These are phyloP conservation scores for Aspergillus taichungensis DNA, from an alignment of 495 filamentous ascomycete species.

Conservation along the genomic window DNA sequence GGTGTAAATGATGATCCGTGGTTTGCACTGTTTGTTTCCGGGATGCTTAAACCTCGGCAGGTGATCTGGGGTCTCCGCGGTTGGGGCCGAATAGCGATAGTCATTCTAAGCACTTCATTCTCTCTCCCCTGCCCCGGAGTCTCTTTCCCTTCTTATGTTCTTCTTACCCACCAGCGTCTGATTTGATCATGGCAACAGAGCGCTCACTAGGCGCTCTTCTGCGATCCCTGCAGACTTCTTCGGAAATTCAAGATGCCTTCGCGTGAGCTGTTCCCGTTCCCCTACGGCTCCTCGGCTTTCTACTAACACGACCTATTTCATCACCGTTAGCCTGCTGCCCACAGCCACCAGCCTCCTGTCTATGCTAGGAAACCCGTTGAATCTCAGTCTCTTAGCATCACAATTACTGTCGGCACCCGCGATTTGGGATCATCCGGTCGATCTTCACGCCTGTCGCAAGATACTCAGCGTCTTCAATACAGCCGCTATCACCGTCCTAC, in stretches of 20 bases:
- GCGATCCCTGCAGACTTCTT: constrained; percentile 42
- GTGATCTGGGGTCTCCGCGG: constrained; percentile 29
- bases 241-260: constrained; percentile 43
- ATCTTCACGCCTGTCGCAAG: constrained; percentile 61
- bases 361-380: constrained; percentile 79
- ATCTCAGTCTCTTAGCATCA: constrained; percentile 81
- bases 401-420: constrained; percentile 79
- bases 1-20: background rate
- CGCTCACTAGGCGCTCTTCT: constrained; percentile 43
- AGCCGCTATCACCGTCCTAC: constrained; percentile 58
- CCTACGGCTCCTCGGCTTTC: constrained; percentile 2
- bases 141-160: constrained; percentile 2
- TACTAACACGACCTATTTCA: constrained; percentile 8
- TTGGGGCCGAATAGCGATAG: background rate
- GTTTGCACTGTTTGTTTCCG: constrained; percentile 36
- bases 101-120: background rate
- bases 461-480: constrained; percentile 84
- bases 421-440: constrained; percentile 71
- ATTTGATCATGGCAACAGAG: constrained; percentile 38
- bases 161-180: background rate
- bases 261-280: constrained; percentile 34
- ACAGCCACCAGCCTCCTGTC: constrained; percentile 77
- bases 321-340: constrained; percentile 53
- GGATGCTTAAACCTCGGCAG: constrained; percentile 27
- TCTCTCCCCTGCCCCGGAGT: background rate